Evolutionary conservation across 495 filamentous ascomycete species (phyloP), one percentile per base, ranked within the genome.

Genomic region (Aspergillus avenaceus): DNA sequence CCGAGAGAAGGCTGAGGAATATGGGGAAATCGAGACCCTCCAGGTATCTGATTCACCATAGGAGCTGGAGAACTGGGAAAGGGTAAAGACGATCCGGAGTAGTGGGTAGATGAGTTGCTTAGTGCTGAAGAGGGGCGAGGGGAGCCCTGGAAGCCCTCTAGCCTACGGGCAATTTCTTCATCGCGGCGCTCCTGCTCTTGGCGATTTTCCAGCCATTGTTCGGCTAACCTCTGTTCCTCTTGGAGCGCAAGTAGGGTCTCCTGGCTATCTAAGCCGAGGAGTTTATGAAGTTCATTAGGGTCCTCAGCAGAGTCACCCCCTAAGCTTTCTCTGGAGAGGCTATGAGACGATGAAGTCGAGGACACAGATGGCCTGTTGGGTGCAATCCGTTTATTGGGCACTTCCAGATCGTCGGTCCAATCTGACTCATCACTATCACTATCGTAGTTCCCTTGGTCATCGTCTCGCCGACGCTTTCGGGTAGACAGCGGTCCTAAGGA

Each of bases 131-230:
- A 40, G 11, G 50, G 44, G 18, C 40, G 42, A 11, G 40, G 41
- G 22, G 19, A 21, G 22, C 58, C 48, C 41, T 55, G 27, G 26
- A 58, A 43, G 41, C 45, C 41, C 44, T 56, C 55, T 46, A 82
- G 49, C 34, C 47, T 62, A 24, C 72, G 70, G 46, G 78, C 79
- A 49, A 71, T 61, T 52, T 76, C 75, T 34, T 57, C 76, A 51
- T 83, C 80, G n/a, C 49, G 59, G 22, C 63, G 70, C 48, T 74
- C 69, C 49, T 68, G 67, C 56, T 69, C 53, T 31, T 62, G 58
- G 22, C 57, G 60, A 12, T 64, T 62, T 52, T 67, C 40, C 6
- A 66, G 40, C 24, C 53, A 63, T 45, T 64, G 61, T 48, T 75
- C 72, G 22, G 66, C 59, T 47, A 62, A 57, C 41, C 46, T 58